A percentile compares a stretch with the other conserved stretches of the same genome.
Conservation (phyloP, 192 early-diverging fungal genomes). For the Mycoemilia scoparia region DNA sequence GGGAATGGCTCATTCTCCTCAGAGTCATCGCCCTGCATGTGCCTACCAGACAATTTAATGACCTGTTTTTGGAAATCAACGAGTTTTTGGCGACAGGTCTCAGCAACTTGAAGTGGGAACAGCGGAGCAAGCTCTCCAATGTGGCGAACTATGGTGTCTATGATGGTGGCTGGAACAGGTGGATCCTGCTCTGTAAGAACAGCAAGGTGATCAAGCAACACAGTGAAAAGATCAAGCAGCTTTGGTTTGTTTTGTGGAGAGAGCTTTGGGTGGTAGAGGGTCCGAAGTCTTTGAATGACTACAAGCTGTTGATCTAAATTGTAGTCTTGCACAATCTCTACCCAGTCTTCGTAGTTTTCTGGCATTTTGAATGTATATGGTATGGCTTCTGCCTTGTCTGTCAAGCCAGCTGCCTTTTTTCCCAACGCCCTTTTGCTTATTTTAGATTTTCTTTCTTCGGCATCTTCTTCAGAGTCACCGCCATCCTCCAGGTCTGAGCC, state of each 20-base stretch:
- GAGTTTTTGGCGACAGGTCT: conserved; percentile 33
- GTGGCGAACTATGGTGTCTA: conserved; percentile 40
- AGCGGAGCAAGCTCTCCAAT: conserved; percentile 44
- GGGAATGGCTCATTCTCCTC: conserved; percentile 14
- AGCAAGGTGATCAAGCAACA: conserved; percentile 53
- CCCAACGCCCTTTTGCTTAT: conserved; percentile 7
- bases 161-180: conserved; percentile 23
- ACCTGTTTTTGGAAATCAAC: conserved; percentile 34
- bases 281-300: conserved; percentile 65
- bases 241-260: conserved; percentile 62
- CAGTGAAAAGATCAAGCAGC: conserved; percentile 40
- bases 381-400: conserved; percentile 15
- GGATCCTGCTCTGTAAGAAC: conserved; percentile 39
- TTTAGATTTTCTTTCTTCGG: conserved; percentile 22
- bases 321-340: conserved; percentile 41
- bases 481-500: conserved; percentile 6
- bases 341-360: conserved; percentile 45
- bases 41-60: conserved; percentile 7
- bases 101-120: conserved; percentile 36
- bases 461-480: conserved; percentile 19
- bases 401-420: conserved; percentile 1
- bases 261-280: conserved; percentile 68
- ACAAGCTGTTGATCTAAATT: conserved; percentile 46
- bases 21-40: conserved; percentile 3
- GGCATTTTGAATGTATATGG: conserved; percentile 80